A percentile compares a stretch with the other conserved stretches of the same genome.
Conservation (phyloP, 1,139 yeast species). For the Geotrichum fermentans region DNA sequence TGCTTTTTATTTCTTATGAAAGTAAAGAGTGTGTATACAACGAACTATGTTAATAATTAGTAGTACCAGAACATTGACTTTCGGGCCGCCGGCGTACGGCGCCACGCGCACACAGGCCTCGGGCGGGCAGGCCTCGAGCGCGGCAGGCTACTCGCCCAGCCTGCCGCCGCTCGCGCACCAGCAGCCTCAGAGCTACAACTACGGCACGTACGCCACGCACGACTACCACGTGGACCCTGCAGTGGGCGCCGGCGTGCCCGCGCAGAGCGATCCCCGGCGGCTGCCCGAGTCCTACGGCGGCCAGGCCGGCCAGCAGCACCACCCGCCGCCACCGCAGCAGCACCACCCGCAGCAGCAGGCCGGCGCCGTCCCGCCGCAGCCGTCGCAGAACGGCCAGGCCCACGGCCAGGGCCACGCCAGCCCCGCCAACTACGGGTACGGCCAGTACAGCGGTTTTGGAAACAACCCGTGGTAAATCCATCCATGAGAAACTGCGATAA, state of each 20-base stretch:
- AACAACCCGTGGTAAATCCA: neutral
- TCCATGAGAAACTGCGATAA: too few relatives aligned
- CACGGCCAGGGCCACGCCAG: neutral
- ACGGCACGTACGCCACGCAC: neutral
- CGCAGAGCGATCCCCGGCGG: conserved; percentile 25
- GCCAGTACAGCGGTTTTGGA: too few relatives aligned
- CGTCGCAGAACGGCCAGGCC: too few relatives aligned
- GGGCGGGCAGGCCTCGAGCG: conserved; percentile 9
- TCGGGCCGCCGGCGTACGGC: neutral
- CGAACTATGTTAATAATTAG: too few relatives aligned
- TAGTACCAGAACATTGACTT: too few relatives aligned
- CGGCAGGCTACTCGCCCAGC: conserved; percentile 9
- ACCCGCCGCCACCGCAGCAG: neutral
- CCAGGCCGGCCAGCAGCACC: conserved; percentile 1
- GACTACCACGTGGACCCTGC: neutral
- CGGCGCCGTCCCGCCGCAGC: too few relatives aligned
- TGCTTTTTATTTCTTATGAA: too few relatives aligned
- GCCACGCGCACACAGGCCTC: conserved; percentile 16
- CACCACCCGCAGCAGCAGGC: too few relatives aligned
- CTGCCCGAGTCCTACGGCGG: conserved; percentile 21
- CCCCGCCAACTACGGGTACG: conserved; percentile 12
- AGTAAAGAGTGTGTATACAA: too few relatives aligned
- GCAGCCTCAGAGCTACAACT: neutral
- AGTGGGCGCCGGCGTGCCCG: neutral
- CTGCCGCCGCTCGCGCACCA: conserved; percentile 1